These are phyloP conservation scores for Rubroboletus satanas DNA, from an alignment of 768 basidiomycete genomes.

Conservation along the genomic window DNA sequence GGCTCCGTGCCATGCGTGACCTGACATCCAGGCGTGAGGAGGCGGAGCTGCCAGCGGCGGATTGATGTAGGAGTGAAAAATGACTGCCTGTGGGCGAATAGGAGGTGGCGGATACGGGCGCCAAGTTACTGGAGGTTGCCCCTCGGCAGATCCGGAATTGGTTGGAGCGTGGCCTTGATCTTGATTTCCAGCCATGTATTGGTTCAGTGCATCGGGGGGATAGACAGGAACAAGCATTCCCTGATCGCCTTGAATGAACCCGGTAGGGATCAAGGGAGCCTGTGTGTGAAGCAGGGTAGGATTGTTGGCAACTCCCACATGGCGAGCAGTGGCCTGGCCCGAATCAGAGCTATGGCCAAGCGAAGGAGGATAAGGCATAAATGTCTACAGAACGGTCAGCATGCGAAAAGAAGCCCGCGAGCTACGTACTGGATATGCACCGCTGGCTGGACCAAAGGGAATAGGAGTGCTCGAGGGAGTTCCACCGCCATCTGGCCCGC, in stretches of 20 bases:
- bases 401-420: neutral
- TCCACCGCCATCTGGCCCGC: slow-evolving; percentile 38
- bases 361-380: slow-evolving; percentile 46
- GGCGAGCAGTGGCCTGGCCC: slow-evolving; percentile 21
- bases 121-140: slow-evolving; percentile 33
- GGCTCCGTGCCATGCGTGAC: slow-evolving; percentile 23
- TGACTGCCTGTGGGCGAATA: slow-evolving; percentile 29
- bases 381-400: slow-evolving; percentile 36
- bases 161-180: slow-evolving; percentile 17
- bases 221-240: slow-evolving; percentile 72
- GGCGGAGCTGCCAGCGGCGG: slow-evolving; percentile 18
- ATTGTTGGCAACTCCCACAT: slow-evolving; percentile 15
- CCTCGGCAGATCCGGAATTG: slow-evolving; percentile 23
- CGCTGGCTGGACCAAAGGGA: slow-evolving; percentile 37
- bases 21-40: slow-evolving; percentile 26
- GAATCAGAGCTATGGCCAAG: slow-evolving; percentile 30
- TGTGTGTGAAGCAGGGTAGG: slow-evolving; percentile 30
- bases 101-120: slow-evolving; percentile 33
- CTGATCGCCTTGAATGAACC: slow-evolving; percentile 70
- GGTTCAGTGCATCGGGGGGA: slow-evolving; percentile 63
- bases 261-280: slow-evolving; percentile 59
- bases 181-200: slow-evolving; percentile 55
- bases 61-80: slow-evolving; percentile 30
- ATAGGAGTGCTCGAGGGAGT: slow-evolving; percentile 29
- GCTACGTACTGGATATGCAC: slow-evolving; percentile 46